Evolutionary conservation across 169 alveolate genomes (phyloP), one percentile per base, ranked within the genome.

Genomic region (Babesia divergens): DNA sequence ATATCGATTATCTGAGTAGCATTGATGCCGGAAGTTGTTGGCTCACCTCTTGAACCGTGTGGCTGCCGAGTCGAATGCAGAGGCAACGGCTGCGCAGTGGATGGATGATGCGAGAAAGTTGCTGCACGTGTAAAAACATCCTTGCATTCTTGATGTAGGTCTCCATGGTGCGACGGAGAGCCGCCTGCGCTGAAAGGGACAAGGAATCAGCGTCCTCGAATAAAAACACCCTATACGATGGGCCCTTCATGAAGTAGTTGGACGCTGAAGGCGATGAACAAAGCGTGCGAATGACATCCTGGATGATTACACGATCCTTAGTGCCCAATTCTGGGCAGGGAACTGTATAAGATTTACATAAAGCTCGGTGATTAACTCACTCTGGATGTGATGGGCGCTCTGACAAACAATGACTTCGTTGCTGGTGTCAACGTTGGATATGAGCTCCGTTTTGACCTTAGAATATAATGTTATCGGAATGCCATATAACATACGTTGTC

Each of bases 41-140:
- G 1, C 74, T 22, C 18, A 85, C 91, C 76, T 90, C 98, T 2
- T 76, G 85, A 44, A 83, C 80, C 26, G 93, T 65, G 18, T 98
- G 99, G 29, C 97, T 91, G 42, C 98, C 96, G 28, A 95, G 96
- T 60, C 99, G 90, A 18, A 97, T 93, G 60, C 97, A 83, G 31
- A 95, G 85, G 76, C 99, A 95, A 68, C 99, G 93, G 58, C 97
- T 90, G 82, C 97, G 90, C 32, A 95, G 66, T n/a, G 99, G 98
- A 35, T 87, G 91, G 38, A 95, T 94, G 18, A 95, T 82, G 46
- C 82, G 60, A 14, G 94, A 90, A 43, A 88, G 77, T 52, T 90
- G 93, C 22, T 94, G 94, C 44, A 94, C 92, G 70, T 91, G 91
- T 75, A 95, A 88, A 58, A 97, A 93, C 49, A 95, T 84, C 79